Conservation (phyloP, 23 red algal species). For the Gracilaria domingensis region DNA sequence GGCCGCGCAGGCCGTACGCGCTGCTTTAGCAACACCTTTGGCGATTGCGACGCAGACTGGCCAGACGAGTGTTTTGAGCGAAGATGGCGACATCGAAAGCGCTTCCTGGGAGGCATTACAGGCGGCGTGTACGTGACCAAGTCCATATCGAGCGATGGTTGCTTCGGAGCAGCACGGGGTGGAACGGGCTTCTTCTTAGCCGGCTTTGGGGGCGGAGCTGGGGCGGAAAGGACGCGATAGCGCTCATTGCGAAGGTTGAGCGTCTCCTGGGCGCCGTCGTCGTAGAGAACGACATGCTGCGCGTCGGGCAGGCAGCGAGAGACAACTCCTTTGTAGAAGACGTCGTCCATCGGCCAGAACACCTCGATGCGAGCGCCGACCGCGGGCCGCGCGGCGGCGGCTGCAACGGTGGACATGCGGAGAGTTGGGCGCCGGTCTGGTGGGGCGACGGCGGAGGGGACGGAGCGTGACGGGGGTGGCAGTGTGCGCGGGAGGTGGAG, state of each 20-base stretch:
- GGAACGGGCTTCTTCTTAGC: not conserved
- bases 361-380: constrained; percentile 34
- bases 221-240: not conserved
- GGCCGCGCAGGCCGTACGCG: not conserved
- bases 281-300: constrained; percentile 29
- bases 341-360: constrained; percentile 26
- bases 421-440: not conserved
- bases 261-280: constrained; percentile 18
- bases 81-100: not conserved
- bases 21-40: not conserved
- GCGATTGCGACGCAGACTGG: not conserved
- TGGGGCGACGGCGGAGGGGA: not conserved
- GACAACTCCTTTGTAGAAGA: constrained; percentile 17
- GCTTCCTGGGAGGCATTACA: not conserved
- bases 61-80: not conserved
- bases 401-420: not conserved
- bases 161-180: not conserved
- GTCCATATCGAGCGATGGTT: not conserved
- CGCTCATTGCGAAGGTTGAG: constrained; percentile 13
- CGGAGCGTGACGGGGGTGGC: not conserved
- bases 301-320: not conserved
- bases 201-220: not conserved
- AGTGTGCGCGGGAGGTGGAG: too few relatives aligned
- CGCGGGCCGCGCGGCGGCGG: too few relatives aligned
- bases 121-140: not conserved